Evolutionary conservation across 2,329 filamentous ascomycete genomes (phyloP).

Genomic region (Apiospora marii): DNA sequence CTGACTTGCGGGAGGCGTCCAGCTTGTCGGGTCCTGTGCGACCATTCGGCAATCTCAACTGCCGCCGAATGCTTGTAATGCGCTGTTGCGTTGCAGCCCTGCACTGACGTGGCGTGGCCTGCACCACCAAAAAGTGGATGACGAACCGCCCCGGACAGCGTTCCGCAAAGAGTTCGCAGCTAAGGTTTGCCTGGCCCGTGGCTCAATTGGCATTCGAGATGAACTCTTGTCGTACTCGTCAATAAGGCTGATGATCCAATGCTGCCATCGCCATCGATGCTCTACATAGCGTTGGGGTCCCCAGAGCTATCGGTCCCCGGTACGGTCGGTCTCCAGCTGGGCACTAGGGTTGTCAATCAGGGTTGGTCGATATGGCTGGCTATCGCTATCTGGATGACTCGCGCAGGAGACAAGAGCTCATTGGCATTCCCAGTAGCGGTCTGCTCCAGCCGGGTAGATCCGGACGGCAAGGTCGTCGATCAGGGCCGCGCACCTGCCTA

Average conservation of each 20-base stretch:
- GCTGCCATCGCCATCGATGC: too few species aligned
- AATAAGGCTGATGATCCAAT: neutral
- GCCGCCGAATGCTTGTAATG: neutral
- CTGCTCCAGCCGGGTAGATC: neutral
- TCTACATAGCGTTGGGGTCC: neutral
- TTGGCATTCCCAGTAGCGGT: neutral
- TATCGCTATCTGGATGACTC: neutral
- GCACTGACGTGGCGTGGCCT: neutral
- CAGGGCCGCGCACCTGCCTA: neutral
- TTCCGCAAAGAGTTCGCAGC: neutral
- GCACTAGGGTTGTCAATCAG: neutral
- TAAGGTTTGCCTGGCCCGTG: neutral
- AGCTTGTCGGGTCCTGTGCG: neutral
- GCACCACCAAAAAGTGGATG: neutral
- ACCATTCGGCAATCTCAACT: neutral
- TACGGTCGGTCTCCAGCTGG: neutral
- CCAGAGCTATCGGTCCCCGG: neutral
- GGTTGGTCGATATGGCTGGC: neutral
- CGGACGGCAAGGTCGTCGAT: neutral
- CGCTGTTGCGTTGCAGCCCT: neutral
- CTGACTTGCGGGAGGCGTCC: neutral
- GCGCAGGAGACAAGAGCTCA: neutral
- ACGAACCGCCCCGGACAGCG: neutral
- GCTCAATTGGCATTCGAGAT: neutral
- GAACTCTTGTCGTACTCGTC: neutral